Evolutionary conservation across 1,139 yeast genomes (phyloP), one percentile per base, ranked within the genome.

Genomic region (Magnusiomyces sp.): DNA sequence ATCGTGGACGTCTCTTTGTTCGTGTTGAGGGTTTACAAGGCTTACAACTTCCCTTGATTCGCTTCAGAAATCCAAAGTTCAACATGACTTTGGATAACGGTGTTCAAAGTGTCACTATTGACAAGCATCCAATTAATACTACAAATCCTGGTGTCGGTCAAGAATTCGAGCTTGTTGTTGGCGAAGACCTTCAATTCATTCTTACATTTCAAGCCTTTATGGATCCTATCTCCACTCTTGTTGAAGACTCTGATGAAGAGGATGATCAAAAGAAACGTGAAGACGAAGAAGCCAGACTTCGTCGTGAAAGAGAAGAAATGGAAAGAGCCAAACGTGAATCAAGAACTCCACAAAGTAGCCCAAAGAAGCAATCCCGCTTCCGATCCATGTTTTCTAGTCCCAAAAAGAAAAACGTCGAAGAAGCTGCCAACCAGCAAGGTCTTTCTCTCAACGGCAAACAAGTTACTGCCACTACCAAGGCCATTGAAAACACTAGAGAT

Each of bases 71-170:
- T 43, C 66, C 88, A 0, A 73, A 73, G 49, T 80, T 85, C 66
- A 77, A 79, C 40, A 63, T 89, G 38, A 79, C 86, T 5, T 71
- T 92, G 55, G 97, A 92, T 63, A 90, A 92, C 64, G 96, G 96
- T 2, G 79, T 81, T 33, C 96, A 92, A 63, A 79, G 90, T 54
- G 80, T 89, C 43, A 79, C 82, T 41, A 89, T 96, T 0, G 81
- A 86, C 32, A 78, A 77, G 60, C 73, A 79, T 57, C 66, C 70
- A 5, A 62, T 87, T 51, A 66, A 69, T 2, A 61, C 69, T 11
- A 67, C 53, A 20, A 41, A 45, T 66, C 40, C 72, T 77, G 45
- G 64, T 7, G 72, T 90, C 49, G 78, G 80, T 49, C 87, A 86
- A 59, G 97, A 92, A 61, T 89, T 89, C 65, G 97, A 89, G 62